Evolutionary conservation across 1,284 basidiomycete genomes (phyloP).

Genomic region (Ceratobasidium sp.): DNA sequence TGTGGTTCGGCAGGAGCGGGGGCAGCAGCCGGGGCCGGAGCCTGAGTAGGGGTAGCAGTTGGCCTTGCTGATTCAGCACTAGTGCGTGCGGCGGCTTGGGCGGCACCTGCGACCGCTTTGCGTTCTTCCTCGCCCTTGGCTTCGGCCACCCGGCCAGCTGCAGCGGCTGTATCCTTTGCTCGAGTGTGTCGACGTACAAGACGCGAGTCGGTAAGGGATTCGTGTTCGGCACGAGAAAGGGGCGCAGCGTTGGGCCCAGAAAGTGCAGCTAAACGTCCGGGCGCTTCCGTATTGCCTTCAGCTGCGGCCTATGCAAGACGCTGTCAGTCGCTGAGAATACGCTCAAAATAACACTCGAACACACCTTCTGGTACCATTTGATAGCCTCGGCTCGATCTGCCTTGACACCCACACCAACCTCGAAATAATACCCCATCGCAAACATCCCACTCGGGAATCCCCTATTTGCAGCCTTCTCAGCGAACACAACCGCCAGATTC

Average conservation of each 20-base stretch:
- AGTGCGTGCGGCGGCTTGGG: slow-evolving; percentile 36
- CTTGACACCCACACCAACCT: slow-evolving; percentile 65
- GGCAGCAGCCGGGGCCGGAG: slow-evolving; percentile 16
- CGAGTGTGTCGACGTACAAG: slow-evolving; percentile 65
- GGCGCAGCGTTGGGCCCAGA: slow-evolving; percentile 56
- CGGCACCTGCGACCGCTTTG: slow-evolving; percentile 42
- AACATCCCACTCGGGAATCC: slow-evolving; percentile 89
- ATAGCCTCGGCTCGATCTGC: slow-evolving; percentile 59
- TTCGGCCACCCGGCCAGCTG: slow-evolving; percentile 41
- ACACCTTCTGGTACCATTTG: slow-evolving; percentile 53
- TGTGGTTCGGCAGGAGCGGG: slow-evolving; percentile 5
- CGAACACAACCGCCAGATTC: slow-evolving; percentile 87
- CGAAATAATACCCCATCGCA: slow-evolving; percentile 93
- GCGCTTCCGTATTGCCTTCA: slow-evolving; percentile 65
- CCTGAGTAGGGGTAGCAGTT: slow-evolving; percentile 1
- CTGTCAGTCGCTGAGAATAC: not conserved
- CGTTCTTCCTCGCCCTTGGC: slow-evolving; percentile 44
- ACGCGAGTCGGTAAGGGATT: slow-evolving; percentile 63
- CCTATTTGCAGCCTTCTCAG: slow-evolving; percentile 87
- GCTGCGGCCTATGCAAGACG: slow-evolving; percentile 58
- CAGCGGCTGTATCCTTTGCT: slow-evolving; percentile 59
- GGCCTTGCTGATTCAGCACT: not conserved
- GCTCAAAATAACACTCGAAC: not conserved
- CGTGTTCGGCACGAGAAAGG: slow-evolving; percentile 64
- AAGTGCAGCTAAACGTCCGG: slow-evolving; percentile 62